phyloP scores from a whole-genome alignment of 192 early-diverging fungal genomes.

The Jimgerdemannia flammicorona region DNA sequence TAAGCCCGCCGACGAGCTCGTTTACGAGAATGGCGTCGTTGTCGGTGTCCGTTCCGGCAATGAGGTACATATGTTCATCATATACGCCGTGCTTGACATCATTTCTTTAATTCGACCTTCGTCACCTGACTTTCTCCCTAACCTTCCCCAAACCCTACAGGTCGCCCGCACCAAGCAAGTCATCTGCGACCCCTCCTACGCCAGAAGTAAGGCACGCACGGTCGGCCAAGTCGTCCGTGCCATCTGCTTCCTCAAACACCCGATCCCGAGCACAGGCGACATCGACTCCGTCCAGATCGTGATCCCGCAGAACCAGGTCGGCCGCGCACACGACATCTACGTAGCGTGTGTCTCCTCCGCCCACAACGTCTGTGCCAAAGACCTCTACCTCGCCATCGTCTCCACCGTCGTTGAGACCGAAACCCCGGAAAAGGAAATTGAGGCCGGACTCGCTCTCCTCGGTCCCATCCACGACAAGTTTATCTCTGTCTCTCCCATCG shows the following conservation, averaged over 20 bases:
- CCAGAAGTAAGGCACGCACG: conserved; percentile 74
- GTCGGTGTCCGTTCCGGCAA: conserved; percentile 87
- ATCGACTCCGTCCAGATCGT: conserved; percentile 93
- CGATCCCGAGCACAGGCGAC: conserved; percentile 85
- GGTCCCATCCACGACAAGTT: conserved; percentile 93
- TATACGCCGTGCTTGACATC: conserved; percentile 6
- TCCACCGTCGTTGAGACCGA: conserved; percentile 93
- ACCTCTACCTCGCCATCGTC: conserved; percentile 92
- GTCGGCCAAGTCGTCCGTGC: conserved; percentile 88
- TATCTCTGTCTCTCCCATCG: conserved; percentile 78
- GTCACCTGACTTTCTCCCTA: conserved; percentile 12
- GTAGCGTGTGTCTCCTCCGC: conserved; percentile 83
- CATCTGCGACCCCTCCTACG: conserved; percentile 97
- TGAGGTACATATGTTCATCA: conserved; percentile 40
- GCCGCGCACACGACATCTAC: conserved; percentile 95
- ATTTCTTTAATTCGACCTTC: not conserved
- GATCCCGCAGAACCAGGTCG: conserved; percentile 96
- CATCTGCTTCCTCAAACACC: conserved; percentile 90
- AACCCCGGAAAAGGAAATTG: conserved; percentile 88
- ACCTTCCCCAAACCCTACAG: conserved; percentile 22
- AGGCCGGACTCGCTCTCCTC: conserved; percentile 83
- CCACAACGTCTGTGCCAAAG: conserved; percentile 91
- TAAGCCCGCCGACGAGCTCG: conserved; percentile 88
- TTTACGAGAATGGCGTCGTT: conserved; percentile 80
- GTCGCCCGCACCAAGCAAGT: conserved; percentile 78